phyloP scores from a whole-genome alignment of 805 yeast genomes.

The Saccharomyces mikatae region DNA sequence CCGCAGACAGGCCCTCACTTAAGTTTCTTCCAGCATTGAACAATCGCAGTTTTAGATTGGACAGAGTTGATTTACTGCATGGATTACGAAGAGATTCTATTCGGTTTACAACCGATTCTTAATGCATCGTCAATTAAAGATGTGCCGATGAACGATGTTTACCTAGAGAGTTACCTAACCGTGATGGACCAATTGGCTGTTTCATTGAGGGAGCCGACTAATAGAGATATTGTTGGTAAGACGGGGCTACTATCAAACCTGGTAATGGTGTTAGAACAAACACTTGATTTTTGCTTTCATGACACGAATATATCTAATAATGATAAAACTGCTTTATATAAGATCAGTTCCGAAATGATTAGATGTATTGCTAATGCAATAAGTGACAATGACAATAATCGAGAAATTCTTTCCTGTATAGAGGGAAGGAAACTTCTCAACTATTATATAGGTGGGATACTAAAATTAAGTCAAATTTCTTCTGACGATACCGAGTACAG shows the following conservation, averaged over 20 bases:
- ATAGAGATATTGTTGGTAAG: constrained; percentile 25
- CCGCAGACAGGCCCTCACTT: background rate
- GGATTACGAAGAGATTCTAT: constrained; percentile 30
- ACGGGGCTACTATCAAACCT: constrained; percentile 21
- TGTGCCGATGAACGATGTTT: constrained; percentile 15
- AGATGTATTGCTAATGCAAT: constrained; percentile 29
- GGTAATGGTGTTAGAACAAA: constrained; percentile 9
- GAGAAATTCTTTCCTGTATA: constrained; percentile 11
- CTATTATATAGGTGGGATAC: constrained; percentile 13
- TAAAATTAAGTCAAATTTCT: constrained; percentile 7
- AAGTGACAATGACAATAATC: constrained; percentile 27
- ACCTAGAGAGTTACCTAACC: constrained; percentile 14
- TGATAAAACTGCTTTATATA: constrained; percentile 9
- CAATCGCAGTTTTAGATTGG: background rate
- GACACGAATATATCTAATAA: background rate
- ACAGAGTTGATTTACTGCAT: constrained; percentile 5
- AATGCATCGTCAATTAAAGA: constrained; percentile 11
- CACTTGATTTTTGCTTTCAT: constrained; percentile 12
- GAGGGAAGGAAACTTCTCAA: constrained; percentile 11
- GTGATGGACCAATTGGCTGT: constrained; percentile 28
- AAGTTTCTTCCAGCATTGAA: background rate
- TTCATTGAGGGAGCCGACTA: constrained; percentile 21
- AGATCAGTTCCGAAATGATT: constrained; percentile 22
- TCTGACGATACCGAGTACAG: constrained; percentile 4
- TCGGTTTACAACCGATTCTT: constrained; percentile 26